Evolutionary conservation across 2,329 filamentous ascomycete species (phyloP), one percentile per base, ranked within the genome.

Genomic region (Ophiostoma angusticollis): DNA sequence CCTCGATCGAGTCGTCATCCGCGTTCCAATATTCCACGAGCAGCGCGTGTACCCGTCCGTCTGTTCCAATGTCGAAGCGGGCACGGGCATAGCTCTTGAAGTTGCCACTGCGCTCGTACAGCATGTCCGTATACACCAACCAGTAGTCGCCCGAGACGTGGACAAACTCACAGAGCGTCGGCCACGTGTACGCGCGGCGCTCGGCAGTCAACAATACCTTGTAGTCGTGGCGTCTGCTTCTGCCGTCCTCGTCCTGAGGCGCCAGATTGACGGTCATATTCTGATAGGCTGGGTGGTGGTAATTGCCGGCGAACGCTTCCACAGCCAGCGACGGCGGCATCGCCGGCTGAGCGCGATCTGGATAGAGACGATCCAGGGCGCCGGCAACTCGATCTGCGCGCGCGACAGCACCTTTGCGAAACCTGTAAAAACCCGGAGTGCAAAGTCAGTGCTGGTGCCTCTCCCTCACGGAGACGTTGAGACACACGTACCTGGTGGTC

Each of bases 201-300:
- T 51, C 42, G 0, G 55, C 56, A 30, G 30, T 33, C 9, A 47
- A 42, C 12, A 22, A 21, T 13, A 40, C 39, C 11, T 45, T 46
- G 28, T 56, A 47, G 25, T 32, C 13, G 3, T 49, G 30, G 33
- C 17, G 17, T 5, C 2, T 16, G 4, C 5, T 3, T 3, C 9
- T 3, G 17, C 18, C 17, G 12, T 21, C 3, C 23, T 25, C 6
- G 13, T 24, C 5, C 1, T 29, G 29, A 11, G 4, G 14, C 5
- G 14, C 35, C 23, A 42, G 18, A 12, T 13, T 16, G 8, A 60
- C 32, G 2, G 51, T 56, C 37, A 59, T 36, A 45, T 55, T 57
- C 21, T 47, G 49, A 50, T 68, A 68, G 4, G 57, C 64, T 2
- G 58, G 56, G 38, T 69, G 56, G 43, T 51, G 59, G 45, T 69